Evolutionary conservation across 768 basidiomycete species (phyloP).

Genomic region (Chiua virens): DNA sequence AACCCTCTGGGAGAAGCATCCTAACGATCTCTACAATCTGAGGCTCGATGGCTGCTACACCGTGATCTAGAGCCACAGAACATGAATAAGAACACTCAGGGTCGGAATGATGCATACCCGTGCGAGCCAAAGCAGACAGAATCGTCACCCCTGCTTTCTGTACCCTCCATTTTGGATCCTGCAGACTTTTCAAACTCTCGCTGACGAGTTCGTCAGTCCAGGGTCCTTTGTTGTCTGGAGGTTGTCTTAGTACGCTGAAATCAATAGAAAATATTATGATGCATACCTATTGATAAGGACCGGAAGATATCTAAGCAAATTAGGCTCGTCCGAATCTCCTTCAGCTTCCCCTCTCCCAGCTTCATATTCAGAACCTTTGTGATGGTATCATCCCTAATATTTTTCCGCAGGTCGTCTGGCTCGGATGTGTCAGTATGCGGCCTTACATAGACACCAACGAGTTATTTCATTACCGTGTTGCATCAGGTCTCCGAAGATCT

Average conservation of each 20-base stretch:
- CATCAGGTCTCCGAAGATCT: conserved; percentile 23
- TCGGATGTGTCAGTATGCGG: conserved; percentile 6
- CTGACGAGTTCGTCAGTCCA: conserved; percentile 15
- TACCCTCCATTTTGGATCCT: conserved; percentile 5
- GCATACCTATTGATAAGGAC: no score
- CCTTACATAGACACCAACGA: neutral
- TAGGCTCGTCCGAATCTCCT: no score
- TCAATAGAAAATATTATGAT: neutral
- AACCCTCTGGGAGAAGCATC: conserved; percentile 19
- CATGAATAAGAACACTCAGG: neutral
- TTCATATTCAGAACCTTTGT: conserved; percentile 17
- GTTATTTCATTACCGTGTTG: conserved; percentile 11
- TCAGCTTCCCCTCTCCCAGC: conserved; percentile 12
- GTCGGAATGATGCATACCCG: conserved; percentile 3
- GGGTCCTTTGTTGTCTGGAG: conserved; percentile 6
- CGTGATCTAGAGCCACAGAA: conserved; percentile 10
- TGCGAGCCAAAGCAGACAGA: no score
- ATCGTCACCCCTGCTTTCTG: no score
- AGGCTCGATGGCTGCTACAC: conserved; percentile 5
- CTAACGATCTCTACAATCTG: conserved; percentile 11
- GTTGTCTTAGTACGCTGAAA: neutral
- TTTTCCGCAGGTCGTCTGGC: no score
- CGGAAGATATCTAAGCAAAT: no score
- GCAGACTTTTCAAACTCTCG: conserved; percentile 6
- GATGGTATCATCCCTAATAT: conserved; percentile 14